Evolutionary conservation across 495 filamentous ascomycete species (phyloP).

Genomic region (Neurospora sp.): DNA sequence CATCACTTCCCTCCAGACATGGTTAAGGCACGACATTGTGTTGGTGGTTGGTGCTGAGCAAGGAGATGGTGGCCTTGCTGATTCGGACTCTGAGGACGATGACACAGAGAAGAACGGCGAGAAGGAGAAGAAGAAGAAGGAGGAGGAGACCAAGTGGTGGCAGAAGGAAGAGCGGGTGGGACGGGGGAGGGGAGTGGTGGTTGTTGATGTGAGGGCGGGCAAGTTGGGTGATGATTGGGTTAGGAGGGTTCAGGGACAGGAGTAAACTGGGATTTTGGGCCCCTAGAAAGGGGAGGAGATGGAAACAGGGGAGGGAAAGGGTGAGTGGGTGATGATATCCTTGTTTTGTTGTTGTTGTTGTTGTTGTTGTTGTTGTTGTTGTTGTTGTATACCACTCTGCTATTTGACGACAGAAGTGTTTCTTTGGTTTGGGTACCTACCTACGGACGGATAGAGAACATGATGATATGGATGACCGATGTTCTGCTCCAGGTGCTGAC

Average conservation of each 20-base stretch:
- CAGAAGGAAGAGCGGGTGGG: slow-evolving; percentile 70
- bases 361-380: slow-evolving; percentile 3
- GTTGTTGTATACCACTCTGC: background rate
- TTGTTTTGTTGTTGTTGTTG: slow-evolving; percentile 2
- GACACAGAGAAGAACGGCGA: slow-evolving; percentile 39
- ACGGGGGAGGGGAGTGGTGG: slow-evolving; percentile 72
- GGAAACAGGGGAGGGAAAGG: background rate
- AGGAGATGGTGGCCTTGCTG: slow-evolving; percentile 74
- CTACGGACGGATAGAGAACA: background rate
- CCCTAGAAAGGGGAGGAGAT: background rate
- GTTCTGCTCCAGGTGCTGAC: background rate
- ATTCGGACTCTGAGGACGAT: slow-evolving; percentile 68
- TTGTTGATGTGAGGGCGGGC: slow-evolving; percentile 67
- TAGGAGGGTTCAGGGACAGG: slow-evolving; percentile 58
- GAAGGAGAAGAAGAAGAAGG: background rate
- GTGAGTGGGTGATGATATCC: background rate
- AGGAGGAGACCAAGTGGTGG: slow-evolving; percentile 59
- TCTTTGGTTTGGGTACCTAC: background rate
- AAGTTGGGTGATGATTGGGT: slow-evolving; percentile 65
- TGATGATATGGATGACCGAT: background rate
- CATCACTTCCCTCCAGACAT: slow-evolving; percentile 63
- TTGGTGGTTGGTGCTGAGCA: slow-evolving; percentile 74
- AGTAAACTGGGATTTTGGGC: slow-evolving; percentile 37
- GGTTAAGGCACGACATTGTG: slow-evolving; percentile 75
- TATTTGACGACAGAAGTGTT: background rate